phyloP scores from a whole-genome alignment of 345 rosid species.

The Conringia planisiliqua region DNA sequence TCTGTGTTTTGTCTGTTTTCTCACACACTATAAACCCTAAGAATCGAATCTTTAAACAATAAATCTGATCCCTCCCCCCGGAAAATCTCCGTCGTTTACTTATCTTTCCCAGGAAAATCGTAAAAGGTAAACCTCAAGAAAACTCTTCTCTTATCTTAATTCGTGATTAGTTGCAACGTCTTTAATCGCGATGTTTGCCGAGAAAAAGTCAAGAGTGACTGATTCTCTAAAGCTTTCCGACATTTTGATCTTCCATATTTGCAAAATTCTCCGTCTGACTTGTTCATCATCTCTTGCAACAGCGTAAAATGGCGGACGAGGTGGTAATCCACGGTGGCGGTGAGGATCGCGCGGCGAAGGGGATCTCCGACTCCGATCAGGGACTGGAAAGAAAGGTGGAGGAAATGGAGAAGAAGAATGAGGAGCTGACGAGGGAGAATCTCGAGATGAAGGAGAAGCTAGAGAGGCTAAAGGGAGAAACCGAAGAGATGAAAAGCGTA shows the following conservation, averaged over 20 bases:
- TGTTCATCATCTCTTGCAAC: constrained; percentile 12
- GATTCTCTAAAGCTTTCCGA: neutral
- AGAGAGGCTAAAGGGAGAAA: constrained; percentile 32
- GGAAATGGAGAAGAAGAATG: constrained; percentile 50
- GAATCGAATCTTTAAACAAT: constrained; percentile 15
- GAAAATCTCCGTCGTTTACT: constrained; percentile 9
- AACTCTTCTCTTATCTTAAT: neutral
- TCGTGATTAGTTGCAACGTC: neutral
- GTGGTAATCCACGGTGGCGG: constrained; percentile 38
- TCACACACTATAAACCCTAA: constrained; percentile 20
- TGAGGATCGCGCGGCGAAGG: constrained; percentile 30
- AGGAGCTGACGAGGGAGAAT: constrained; percentile 40
- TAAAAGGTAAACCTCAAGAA: constrained; percentile 12
- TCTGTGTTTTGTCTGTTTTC: neutral
- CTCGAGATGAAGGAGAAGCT: constrained; percentile 38
- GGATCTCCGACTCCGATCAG: constrained; percentile 36
- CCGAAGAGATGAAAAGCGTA: constrained; percentile 39
- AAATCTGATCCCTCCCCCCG: neutral
- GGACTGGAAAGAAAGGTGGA: constrained; percentile 39
- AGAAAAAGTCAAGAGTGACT: constrained; percentile 6
- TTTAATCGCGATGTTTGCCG: neutral
- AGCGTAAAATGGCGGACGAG: constrained; percentile 45
- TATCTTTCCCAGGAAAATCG: constrained; percentile 1
- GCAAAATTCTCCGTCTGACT: neutral
- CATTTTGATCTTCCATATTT: neutral